Evolutionary conservation across 495 filamentous ascomycete genomes (phyloP), one percentile per base, ranked within the genome.

Genomic region (Podospora bellae-mahoneyi): DNA sequence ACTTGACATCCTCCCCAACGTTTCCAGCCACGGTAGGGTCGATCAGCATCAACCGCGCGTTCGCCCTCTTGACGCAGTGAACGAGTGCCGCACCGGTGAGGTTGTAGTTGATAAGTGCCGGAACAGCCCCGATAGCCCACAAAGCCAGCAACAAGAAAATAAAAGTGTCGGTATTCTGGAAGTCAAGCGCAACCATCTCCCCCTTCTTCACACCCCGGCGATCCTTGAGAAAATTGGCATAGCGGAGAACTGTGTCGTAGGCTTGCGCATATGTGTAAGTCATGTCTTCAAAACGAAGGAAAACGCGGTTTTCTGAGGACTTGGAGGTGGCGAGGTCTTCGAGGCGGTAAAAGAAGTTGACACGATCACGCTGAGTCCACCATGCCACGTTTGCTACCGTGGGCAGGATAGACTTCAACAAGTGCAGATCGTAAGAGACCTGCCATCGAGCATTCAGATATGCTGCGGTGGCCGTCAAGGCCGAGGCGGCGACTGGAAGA

Each of bases 71-170:
- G 16, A 98, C 82, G 62, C 91, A 94, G 77, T 99, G 94, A 30
- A 89, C 75, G 67, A 99, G 79, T 2, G 94, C 84, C 30, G 91
- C 86, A 15, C 89, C 90, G 2, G 84, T 82, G 58, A 98, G 77
- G 72, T 97, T 98, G 78, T 95, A 96, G 76, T 99, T 99, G 80
- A 99, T 91, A 68, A 96, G 91, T 0, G 94, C 95, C n/a, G 94
- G 93, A 28, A 85, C 86, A 0, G 92, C 94, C 0, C 95, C 95
- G 55, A 98, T 87, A 19, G 89, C 88, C 94, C 94, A 97, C 34
- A 97, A 78, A 0, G 90, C 95, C 26, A 96, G 82, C 81, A 88
- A 86, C n/a, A 97, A 67, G 80, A 96, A 96, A 13, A 97, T 71
- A 73, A 94, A 95, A 5, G 86, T 85, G 16, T 92, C 89, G 27